Conservation (phyloP, 2,329 filamentous ascomycete genomes). For the Calcarisporium arbuscula region DNA sequence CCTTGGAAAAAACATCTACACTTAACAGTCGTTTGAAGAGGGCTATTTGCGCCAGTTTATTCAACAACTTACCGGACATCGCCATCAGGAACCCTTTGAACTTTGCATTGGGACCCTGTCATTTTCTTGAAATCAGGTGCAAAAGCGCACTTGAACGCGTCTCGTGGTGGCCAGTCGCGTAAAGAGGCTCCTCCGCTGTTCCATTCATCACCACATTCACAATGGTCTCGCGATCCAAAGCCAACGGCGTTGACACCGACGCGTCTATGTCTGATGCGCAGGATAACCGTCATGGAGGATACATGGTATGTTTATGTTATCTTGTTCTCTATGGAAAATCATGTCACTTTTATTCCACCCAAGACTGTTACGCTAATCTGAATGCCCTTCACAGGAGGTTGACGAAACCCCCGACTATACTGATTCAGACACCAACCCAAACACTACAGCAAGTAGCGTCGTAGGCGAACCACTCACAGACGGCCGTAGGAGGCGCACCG, state of each 20-base stretch:
- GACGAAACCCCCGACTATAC: conserved; percentile 62
- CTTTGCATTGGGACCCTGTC: neutral
- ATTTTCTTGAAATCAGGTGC: conserved; percentile 2
- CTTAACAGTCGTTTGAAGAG: conserved; percentile 10
- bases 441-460: conserved; percentile 76
- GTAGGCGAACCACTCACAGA: conserved; percentile 67
- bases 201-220: conserved; percentile 20
- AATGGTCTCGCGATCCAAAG: conserved; percentile 51
- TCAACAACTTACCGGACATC: conserved; percentile 6
- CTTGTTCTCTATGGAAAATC: neutral
- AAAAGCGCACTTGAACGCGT: conserved; percentile 35
- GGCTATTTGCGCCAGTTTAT: too few relatives aligned
- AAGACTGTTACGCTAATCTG: neutral
- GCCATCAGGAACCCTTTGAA: conserved; percentile 1
- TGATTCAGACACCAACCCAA: conserved; percentile 61
- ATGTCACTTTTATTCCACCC: neutral
- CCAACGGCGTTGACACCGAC: conserved; percentile 50
- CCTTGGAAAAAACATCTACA: conserved; percentile 27
- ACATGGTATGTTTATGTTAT: conserved; percentile 37
- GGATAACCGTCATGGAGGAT: conserved; percentile 37
- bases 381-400: conserved; percentile 39
- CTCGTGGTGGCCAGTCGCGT: conserved; percentile 43
- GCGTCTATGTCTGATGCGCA: conserved; percentile 58
- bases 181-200: conserved; percentile 33
- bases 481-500: conserved; percentile 77